Percentiles rank a stretch among this genome's conserved stretches.
phyloP scores from a whole-genome alignment of 2,329 filamentous ascomycete genomes.

The Meredithiella fracta region DNA sequence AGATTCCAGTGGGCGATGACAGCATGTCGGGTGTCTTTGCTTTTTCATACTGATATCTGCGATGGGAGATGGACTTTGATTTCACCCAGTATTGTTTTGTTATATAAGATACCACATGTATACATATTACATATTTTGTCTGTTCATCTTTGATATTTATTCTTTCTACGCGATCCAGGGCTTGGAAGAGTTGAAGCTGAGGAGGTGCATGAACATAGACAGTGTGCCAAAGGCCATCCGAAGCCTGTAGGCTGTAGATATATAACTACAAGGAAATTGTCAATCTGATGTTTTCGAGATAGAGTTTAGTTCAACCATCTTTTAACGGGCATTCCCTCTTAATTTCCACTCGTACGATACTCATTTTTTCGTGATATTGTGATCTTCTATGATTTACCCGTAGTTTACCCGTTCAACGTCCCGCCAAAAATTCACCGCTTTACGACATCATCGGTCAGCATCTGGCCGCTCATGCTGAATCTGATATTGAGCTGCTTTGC shows the following conservation, averaged over 20 bases:
- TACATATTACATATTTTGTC: background rate
- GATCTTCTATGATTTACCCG: slow-evolving; percentile 9
- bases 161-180: too few relatives aligned
- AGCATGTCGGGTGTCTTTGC: too few relatives aligned
- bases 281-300: too few relatives aligned
- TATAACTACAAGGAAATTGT: too few relatives aligned
- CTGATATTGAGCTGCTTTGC: slow-evolving; percentile 16
- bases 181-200: too few relatives aligned
- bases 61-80: background rate
- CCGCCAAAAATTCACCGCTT: slow-evolving; percentile 15
- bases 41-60: slow-evolving; percentile 6
- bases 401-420: slow-evolving; percentile 13
- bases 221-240: too few relatives aligned
- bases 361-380: too few relatives aligned
- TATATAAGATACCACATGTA: slow-evolving; percentile 1
- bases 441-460: slow-evolving; percentile 7
- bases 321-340: background rate
- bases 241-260: too few relatives aligned
- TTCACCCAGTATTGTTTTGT: background rate
- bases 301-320: too few relatives aligned
- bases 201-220: too few relatives aligned
- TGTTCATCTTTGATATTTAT: too few relatives aligned
- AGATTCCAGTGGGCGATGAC: too few relatives aligned
- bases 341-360: background rate
- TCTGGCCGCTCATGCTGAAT: background rate